These are phyloP conservation scores for Cornus florida DNA, from an alignment of 148 eudicot genomes.

Conservation along the genomic window DNA sequence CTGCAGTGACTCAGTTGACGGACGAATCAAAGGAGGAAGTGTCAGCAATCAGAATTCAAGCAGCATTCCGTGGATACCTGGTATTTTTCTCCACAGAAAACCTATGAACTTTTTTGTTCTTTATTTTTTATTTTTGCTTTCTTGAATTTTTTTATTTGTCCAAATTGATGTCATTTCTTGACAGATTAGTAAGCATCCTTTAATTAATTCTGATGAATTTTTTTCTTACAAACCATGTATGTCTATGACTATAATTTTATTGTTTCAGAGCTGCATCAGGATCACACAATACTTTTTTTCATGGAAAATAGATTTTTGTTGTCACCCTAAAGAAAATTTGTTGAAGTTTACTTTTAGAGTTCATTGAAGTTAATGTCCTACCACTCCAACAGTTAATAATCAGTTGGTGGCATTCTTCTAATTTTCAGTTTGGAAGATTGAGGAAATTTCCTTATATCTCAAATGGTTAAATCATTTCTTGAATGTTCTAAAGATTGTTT, in stretches of 20 bases:
- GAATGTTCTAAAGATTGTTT: neutral
- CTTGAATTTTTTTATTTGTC: neutral
- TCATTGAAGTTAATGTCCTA: neutral
- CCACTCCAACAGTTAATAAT: neutral
- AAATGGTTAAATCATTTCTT: neutral
- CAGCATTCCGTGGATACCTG: slow-evolving; percentile 72
- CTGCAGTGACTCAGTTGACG: slow-evolving; percentile 28
- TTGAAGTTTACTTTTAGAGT: slow-evolving; percentile 1
- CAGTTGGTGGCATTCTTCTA: neutral
- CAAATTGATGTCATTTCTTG: slow-evolving; percentile 8
- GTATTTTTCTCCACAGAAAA: slow-evolving; percentile 26
- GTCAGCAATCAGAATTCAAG: slow-evolving; percentile 77
- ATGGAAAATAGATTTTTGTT: neutral
- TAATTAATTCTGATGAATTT: slow-evolving; percentile 1
- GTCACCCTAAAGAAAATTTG: neutral
- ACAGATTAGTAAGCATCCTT: neutral
- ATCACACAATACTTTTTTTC: neutral
- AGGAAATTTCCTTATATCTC: neutral
- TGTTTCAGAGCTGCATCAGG: slow-evolving; percentile 2
- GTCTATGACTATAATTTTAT: neutral
- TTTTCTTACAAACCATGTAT: neutral
- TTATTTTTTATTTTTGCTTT: neutral
- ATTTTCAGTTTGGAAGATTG: neutral
- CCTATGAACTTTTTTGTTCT: neutral
- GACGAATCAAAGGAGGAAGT: slow-evolving; percentile 69